These are phyloP conservation scores for Durio zibethinus DNA, from an alignment of 345 rosid genomes.

Conservation along the genomic window DNA sequence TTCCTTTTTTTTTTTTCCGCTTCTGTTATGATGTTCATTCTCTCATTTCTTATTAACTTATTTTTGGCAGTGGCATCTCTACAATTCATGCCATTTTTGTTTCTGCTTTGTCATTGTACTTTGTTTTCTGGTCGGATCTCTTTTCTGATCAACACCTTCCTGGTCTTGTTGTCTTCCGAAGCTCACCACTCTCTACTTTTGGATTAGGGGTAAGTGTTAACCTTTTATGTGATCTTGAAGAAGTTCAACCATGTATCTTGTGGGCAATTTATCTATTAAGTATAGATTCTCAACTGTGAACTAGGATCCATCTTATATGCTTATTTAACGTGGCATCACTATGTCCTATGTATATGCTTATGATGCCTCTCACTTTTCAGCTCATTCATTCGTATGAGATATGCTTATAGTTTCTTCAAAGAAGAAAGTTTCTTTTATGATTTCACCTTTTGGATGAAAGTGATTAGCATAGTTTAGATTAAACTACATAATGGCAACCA, in stretches of 20 bases:
- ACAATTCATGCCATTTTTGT: constrained; percentile 70
- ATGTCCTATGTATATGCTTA: background rate
- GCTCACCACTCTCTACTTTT: constrained; percentile 65
- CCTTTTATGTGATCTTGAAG: background rate
- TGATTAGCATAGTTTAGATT: constrained; percentile 1
- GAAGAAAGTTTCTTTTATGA: background rate
- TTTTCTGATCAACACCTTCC: constrained; percentile 46
- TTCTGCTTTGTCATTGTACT: constrained; percentile 57
- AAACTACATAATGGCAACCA: background rate
- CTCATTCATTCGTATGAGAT: background rate
- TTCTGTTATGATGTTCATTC: constrained; percentile 1
- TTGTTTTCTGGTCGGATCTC: constrained; percentile 71
- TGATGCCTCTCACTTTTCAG: background rate
- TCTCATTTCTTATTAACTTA: constrained; percentile 5
- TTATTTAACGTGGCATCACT: background rate
- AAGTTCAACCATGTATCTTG: background rate
- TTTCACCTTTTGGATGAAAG: background rate
- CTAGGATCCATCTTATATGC: background rate
- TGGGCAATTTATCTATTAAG: background rate
- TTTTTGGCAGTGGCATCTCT: constrained; percentile 67
- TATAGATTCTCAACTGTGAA: background rate
- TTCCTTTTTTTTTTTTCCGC: constrained; percentile 8
- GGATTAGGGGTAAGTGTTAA: constrained; percentile 61
- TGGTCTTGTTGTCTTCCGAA: constrained; percentile 52
- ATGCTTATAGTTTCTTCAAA: background rate